These are phyloP conservation scores for Penicillium sp. DNA, from an alignment of 2,329 filamentous ascomycete species.

Conservation along the genomic window DNA sequence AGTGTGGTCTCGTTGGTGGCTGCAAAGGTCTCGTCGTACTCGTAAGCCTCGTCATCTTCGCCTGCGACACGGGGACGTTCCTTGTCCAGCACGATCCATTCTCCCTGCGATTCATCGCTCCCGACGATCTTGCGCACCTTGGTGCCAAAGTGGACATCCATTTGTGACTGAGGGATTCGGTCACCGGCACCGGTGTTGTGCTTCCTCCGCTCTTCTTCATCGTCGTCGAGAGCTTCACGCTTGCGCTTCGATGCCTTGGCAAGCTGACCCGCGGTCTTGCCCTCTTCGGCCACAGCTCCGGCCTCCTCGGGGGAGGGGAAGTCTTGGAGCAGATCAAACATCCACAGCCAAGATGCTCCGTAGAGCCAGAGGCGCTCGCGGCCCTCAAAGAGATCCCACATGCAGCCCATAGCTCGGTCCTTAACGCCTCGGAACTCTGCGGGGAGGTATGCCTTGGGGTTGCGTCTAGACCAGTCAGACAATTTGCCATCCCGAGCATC, in stretches of 20 bases:
- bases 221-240: slow-evolving; percentile 36
- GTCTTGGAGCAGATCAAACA: slow-evolving; percentile 81
- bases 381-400: slow-evolving; percentile 68
- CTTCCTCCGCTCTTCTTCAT: slow-evolving; percentile 45
- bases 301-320: slow-evolving; percentile 47
- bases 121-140: slow-evolving; percentile 51
- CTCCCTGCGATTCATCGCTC: slow-evolving; percentile 35
- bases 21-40: slow-evolving; percentile 34
- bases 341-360: slow-evolving; percentile 80
- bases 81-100: slow-evolving; percentile 37
- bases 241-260: slow-evolving; percentile 43
- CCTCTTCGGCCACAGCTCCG: slow-evolving; percentile 25
- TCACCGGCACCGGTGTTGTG: slow-evolving; percentile 57
- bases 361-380: slow-evolving; percentile 80
- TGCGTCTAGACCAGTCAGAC: slow-evolving; percentile 81
- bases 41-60: slow-evolving; percentile 35
- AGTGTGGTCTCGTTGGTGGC: slow-evolving; percentile 31
- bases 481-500: slow-evolving; percentile 73
- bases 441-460: slow-evolving; percentile 73
- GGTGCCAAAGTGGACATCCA: slow-evolving; percentile 43
- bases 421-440: slow-evolving; percentile 69
- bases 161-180: slow-evolving; percentile 46
- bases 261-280: slow-evolving; percentile 21
- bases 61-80: slow-evolving; percentile 24
- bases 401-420: slow-evolving; percentile 76